A percentile compares a stretch with the other conserved stretches of the same genome.
These are phyloP conservation scores for Allium sativum DNA, from an alignment of 106 monocot species.

Conservation along the genomic window DNA sequence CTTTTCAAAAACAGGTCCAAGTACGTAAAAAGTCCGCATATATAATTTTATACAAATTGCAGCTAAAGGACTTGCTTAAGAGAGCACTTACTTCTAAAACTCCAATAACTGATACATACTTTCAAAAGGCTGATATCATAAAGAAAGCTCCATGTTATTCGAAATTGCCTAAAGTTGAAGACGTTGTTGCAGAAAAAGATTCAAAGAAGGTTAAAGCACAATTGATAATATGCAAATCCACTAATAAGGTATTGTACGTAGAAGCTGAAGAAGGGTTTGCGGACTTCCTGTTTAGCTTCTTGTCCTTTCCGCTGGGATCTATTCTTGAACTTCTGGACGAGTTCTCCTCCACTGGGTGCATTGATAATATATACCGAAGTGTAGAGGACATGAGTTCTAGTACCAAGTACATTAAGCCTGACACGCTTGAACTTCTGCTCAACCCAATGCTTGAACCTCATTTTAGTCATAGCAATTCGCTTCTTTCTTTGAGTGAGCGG, in stretches of 20 bases:
- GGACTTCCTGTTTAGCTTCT: conserved; percentile 2
- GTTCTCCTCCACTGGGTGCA: background rate
- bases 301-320: conserved; percentile 3
- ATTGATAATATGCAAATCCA: background rate
- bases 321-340: background rate
- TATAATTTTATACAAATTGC: no score
- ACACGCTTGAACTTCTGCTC: background rate
- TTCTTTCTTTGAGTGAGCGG: background rate
- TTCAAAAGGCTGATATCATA: no score
- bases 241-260: background rate
- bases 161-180: no score
- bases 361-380: conserved; percentile 3
- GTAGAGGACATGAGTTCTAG: background rate
- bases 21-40: no score
- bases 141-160: no score
- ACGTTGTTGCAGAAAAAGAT: no score
- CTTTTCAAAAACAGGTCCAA: no score
- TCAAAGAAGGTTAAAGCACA: no score
- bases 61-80: no score
- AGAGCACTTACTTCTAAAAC: no score
- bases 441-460: background rate
- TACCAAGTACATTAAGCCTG: background rate
- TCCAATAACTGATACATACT: no score
- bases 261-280: background rate
- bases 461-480: background rate